Base-by-base conservation (phyloP, 2,329 filamentous ascomycete species). In the Nemania bipapillata region DNA sequence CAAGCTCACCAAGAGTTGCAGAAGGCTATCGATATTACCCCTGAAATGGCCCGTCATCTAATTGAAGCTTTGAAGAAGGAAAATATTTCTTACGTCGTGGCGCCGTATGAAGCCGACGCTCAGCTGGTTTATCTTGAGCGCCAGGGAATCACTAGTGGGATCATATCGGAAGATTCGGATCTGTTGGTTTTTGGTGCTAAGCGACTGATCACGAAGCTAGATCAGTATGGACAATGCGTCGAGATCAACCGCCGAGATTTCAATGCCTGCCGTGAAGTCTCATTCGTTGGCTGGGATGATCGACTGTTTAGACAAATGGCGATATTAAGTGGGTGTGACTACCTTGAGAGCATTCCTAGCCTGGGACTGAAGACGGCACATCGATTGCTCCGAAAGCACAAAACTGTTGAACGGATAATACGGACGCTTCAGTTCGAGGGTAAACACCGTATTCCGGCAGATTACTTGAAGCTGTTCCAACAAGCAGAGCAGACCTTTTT, bases 51-150 rank as follows among this genome's bases (percentile, higher is more conserved):
- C 7, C 89, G 92, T 6, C 87, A 92, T 73, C 83, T 98, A 61
- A 99, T 99, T 66, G 94, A 97, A 73, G 93, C 97, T 79, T 85
- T 98, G 75, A 97, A 96, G 81, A 88, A 89, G 75, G 83, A 90
- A 76, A 86, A 89, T 45, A 86, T 99, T 17, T 87, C 93, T 65
- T 98, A 97, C 78, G 86, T 99, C 63, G 96, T 99, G 20, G 96
- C 96, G 0, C 96, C 96, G 0, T 99, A 97, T 81, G 96, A 99
- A 83, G 96, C 96, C 54, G 96, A 99, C 80, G 91, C 95, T n/a
- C 95, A 99, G 80, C 86, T 99, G 74, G 94, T 94, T 28, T 99
- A 98, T 77, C 86, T 99, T 42, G 96, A 99, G 81, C 90, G 90
- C 57, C 88, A 93, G 67, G 95, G 95, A 0, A 83, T 94, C 58